A percentile compares a stretch with the other conserved stretches of the same genome.
Conservation (phyloP, 371 early-diverging fungal genomes). For the Quaeritorhiza haematococci region DNA sequence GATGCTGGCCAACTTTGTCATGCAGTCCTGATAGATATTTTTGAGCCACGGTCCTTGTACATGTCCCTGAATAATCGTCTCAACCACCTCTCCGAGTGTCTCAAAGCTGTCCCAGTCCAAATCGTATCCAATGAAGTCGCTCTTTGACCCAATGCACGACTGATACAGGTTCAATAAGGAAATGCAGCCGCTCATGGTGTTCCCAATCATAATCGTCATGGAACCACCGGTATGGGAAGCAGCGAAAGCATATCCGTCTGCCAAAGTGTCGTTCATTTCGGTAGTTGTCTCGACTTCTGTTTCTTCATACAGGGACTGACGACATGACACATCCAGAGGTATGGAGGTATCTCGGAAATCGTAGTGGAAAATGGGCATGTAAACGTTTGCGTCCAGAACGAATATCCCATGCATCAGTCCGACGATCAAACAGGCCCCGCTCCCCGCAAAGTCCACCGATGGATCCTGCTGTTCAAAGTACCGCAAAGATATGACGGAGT, state of each 20-base stretch:
- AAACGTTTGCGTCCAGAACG: constrained; percentile 5
- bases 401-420: not conserved
- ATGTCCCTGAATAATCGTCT: too few species aligned
- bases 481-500: not conserved
- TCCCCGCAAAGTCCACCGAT: not conserved
- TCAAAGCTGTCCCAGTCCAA: not conserved
- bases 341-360: not conserved
- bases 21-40: constrained; percentile 7
- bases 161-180: not conserved
- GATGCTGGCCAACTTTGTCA: constrained; percentile 1
- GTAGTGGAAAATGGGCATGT: too few species aligned
- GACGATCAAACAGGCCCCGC: constrained; percentile 2
- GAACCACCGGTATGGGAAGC: not conserved
- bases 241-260: not conserved
- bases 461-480: not conserved
- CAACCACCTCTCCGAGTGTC: not conserved
- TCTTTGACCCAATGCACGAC: not conserved
- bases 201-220: constrained; percentile 1
- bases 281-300: not conserved
- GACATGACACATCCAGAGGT: not conserved
- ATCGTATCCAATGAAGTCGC: not conserved
- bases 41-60: constrained; percentile 8
- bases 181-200: not conserved
- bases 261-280: not conserved
- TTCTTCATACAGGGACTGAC: not conserved